phyloP scores from a whole-genome alignment of 2,329 filamentous ascomycete species.

The Exophiala alcalophila region DNA sequence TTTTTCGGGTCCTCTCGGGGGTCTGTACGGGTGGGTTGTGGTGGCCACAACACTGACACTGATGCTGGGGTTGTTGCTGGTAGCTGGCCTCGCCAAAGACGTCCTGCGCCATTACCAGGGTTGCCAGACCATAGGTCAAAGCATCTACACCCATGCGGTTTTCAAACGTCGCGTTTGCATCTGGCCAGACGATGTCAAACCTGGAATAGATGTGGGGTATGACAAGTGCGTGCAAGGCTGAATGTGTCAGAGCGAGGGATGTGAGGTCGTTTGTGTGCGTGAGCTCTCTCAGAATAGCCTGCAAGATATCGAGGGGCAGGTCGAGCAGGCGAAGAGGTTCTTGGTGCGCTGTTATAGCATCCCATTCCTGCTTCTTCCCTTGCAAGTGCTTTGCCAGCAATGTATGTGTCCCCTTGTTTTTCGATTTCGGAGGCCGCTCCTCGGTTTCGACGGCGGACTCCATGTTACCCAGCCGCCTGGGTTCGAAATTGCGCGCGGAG shows the following conservation, averaged over 20 bases:
- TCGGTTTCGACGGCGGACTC: constrained; percentile 14
- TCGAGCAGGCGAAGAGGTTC: constrained; percentile 66
- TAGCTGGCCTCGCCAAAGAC: constrained; percentile 54
- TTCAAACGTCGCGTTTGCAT: constrained; percentile 61
- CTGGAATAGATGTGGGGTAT: constrained; percentile 78
- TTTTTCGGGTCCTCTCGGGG: constrained; percentile 16
- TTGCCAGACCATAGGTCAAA: constrained; percentile 76
- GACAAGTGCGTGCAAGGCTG: constrained; percentile 69
- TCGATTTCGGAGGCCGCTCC: constrained; percentile 11
- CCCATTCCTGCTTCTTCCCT: constrained; percentile 29
- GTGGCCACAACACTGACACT: constrained; percentile 32
- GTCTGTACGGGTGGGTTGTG: constrained; percentile 34
- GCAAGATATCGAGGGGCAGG: constrained; percentile 73
- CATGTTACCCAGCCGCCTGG: no score
- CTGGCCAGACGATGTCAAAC: constrained; percentile 87
- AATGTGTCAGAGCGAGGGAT: constrained; percentile 73
- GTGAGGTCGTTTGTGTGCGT: constrained; percentile 80
- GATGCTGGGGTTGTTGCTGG: constrained; percentile 32
- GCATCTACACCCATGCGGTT: constrained; percentile 74
- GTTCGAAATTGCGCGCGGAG: background rate
- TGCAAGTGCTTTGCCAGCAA: constrained; percentile 27
- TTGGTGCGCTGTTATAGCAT: constrained; percentile 40
- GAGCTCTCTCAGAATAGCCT: constrained; percentile 76
- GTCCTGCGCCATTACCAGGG: constrained; percentile 70
- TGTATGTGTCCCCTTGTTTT: constrained; percentile 5